Evolutionary conservation across 805 yeast genomes (phyloP), one percentile per base, ranked within the genome.

Genomic region (Yarrowia porcina): DNA sequence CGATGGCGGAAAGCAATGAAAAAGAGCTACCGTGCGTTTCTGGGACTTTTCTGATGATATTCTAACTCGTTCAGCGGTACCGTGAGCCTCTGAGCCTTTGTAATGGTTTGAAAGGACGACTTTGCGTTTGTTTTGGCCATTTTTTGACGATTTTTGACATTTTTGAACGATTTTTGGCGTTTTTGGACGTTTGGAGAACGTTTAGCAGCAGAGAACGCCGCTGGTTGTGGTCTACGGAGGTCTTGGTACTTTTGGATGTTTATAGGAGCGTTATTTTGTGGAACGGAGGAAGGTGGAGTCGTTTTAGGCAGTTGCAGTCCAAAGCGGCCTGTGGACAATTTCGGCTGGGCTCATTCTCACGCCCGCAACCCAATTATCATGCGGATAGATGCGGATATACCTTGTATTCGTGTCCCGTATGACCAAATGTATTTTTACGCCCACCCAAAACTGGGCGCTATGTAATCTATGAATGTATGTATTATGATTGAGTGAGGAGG

Each of bases 381-480:
- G 13, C 36, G 38, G 52, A 45, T 36, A 11, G 52, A 27, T 20
- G 20, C 36, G n/a, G n/a, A n/a, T n/a, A n/a, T n/a, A n/a, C n/a
- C n/a, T n/a, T n/a, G 8, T 25, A 25, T 15, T n/a, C 20, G 15
- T 28, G 52, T 20, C 17, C 25, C 27, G 52, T 30, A 20, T 20
- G 52, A 20, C 57, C 21, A 33, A 32, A 32, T 49, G 57, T 49
- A 49, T 35, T 49, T 32, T 49, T 33, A 33, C 41, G 39, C 41
- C 39, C 41, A 32, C 39, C 39, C 39, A 33, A 49, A 33, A 33
- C 20, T 21, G 57, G 57, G 57, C 39, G 57, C 57, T 49, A 49
- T 49, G 57, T 49, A 49, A 33, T 49, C 41, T 49, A 49, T 49
- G 57, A 49, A 49, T 49, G 39, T 49, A 49, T 49, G 41, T 49